Evolutionary conservation across 352 stramenopile species (phyloP), one percentile per base, ranked within the genome.

Genomic region (Phytophthora rubi): DNA sequence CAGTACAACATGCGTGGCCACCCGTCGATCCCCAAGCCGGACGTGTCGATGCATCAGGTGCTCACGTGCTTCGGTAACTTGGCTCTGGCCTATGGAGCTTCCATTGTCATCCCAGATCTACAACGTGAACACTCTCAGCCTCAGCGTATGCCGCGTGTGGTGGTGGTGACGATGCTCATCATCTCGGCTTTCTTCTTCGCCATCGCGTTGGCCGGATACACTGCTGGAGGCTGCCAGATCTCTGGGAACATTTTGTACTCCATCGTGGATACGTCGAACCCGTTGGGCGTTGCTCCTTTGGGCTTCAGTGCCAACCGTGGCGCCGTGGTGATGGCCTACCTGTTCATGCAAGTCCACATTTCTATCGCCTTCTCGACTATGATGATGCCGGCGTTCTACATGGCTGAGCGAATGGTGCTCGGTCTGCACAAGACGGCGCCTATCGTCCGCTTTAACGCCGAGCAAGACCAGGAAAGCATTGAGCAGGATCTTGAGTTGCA

Each of bases 291-390:
- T 8, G 62, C 61, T 45, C 60, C 60, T 10, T 49, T 74, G 23
- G 67, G 67, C 35, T 74, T 74, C 26, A 70, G 49, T 10, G 16
- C 67, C 2, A 70, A 70, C 61, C 67, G 67, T 26, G 67, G 67
- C 5, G 67, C 67, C 2, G 67, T 74, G 1, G 61, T 70, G 1
- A 70, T 70, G 61, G 53, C 67, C 3, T 74, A 70, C n/a, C 35
- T 74, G 16, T 74, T 70, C 61, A 74, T 74, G 67, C 67, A 74
- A 23, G 58, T 74, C 35, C 67, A 74, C 54, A 74, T 74, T 35
- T 47, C 62, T 0, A 70, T 70, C 44, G 67, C 61, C 6, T 70
- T 74, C 30, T 65, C 67, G 21, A 74, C 67, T 26, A 39, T 74
- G 1, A 64, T 66, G 53, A 49, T 70, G 47, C 67, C 67, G 7